Evolutionary conservation across 2,329 filamentous ascomycete species (phyloP).

Genomic region (Aphanoascus verrucosus): DNA sequence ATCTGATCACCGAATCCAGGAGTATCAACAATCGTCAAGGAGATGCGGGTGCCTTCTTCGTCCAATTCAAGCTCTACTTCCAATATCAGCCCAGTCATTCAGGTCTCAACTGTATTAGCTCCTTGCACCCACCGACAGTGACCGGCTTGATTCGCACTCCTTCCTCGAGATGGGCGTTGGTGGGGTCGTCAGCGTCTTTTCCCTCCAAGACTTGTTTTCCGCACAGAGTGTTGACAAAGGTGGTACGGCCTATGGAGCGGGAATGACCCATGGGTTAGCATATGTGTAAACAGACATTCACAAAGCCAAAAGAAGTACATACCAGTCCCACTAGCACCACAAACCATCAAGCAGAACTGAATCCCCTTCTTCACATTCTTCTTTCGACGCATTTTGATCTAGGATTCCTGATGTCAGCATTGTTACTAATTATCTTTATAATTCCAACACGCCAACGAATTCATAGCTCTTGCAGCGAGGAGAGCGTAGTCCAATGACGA

Average conservation of each 20-base stretch:
- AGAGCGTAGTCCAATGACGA: background rate
- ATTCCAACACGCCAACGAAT: too few species aligned
- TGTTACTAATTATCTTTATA: background rate
- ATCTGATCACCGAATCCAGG: constrained; percentile 98
- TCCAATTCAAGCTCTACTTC: constrained; percentile 77
- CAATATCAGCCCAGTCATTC: background rate
- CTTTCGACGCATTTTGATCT: constrained; percentile 98
- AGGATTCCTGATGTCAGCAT: constrained; percentile 10
- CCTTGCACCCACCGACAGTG: constrained; percentile 69
- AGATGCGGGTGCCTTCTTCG: constrained; percentile 96
- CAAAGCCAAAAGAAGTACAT: constrained; percentile 23
- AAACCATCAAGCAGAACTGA: constrained; percentile 99
- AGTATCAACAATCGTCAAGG: constrained; percentile 95
- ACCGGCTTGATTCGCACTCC: constrained; percentile 97
- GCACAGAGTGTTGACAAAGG: constrained; percentile 98
- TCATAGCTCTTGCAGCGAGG: constrained; percentile 1
- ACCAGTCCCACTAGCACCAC: constrained; percentile 97
- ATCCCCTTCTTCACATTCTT: constrained; percentile 99
- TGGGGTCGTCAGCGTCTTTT: constrained; percentile 87
- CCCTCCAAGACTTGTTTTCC: constrained; percentile 81
- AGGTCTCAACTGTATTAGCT: background rate
- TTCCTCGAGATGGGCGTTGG: constrained; percentile 82
- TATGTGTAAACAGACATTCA: constrained; percentile 13
- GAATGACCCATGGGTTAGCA: constrained; percentile 16
- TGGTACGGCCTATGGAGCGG: constrained; percentile 64